Conservation (phyloP, 2,329 filamentous ascomycete species). For the Fusarium drepaniforme region DNA sequence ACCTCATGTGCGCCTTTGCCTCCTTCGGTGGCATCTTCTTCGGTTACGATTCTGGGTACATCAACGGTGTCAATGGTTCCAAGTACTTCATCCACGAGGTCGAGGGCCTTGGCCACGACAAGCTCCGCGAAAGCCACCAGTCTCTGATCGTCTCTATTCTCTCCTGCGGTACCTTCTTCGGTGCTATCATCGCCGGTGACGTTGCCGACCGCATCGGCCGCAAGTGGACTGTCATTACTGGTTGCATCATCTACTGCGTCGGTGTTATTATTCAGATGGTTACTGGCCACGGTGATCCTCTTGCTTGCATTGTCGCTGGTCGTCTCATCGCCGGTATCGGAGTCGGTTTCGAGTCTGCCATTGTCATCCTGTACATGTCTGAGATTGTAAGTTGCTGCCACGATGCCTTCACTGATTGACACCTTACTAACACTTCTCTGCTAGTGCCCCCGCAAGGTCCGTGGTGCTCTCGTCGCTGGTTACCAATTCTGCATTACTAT, state of each 20-base stretch:
- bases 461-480: slow-evolving; percentile 37
- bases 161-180: slow-evolving; percentile 82
- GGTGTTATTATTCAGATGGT: slow-evolving; percentile 64
- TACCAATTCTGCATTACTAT: slow-evolving; percentile 42
- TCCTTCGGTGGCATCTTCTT: slow-evolving; percentile 82
- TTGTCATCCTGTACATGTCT: slow-evolving; percentile 42
- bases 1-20: slow-evolving; percentile 77
- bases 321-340: slow-evolving; percentile 39
- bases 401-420: slow-evolving; percentile 84
- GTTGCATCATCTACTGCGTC: slow-evolving; percentile 77
- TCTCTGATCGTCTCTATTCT: slow-evolving; percentile 80
- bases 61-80: slow-evolving; percentile 72
- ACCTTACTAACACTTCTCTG: slow-evolving; percentile 5
- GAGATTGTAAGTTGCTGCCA: slow-evolving; percentile 57
- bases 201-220: slow-evolving; percentile 81
- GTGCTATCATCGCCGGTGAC: slow-evolving; percentile 82
- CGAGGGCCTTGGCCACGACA: slow-evolving; percentile 53
- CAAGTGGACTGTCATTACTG: slow-evolving; percentile 77
- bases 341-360: slow-evolving; percentile 40
- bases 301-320: slow-evolving; percentile 37
- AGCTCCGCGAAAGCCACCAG: slow-evolving; percentile 57
- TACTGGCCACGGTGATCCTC: slow-evolving; percentile 34
- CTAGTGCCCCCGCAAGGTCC: slow-evolving; percentile 36
- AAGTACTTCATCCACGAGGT: slow-evolving; percentile 65
- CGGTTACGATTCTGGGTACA: slow-evolving; percentile 84